A percentile compares a stretch with the other conserved stretches of the same genome.
These are phyloP conservation scores for Beauveria varroae DNA, from an alignment of 2,329 filamentous ascomycete genomes.

Conservation along the genomic window DNA sequence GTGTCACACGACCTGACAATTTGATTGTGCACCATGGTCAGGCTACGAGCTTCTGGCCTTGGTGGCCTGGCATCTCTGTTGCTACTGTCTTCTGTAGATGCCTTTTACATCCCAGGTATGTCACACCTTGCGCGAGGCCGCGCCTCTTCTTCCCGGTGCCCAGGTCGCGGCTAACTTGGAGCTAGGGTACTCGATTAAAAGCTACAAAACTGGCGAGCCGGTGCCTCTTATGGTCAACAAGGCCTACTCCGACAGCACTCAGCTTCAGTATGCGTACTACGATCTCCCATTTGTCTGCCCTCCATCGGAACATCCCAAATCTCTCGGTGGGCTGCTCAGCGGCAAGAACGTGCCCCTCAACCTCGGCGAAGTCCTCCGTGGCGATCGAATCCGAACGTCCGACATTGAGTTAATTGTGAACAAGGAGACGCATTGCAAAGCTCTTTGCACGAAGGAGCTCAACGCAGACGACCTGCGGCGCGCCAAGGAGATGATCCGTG, in stretches of 20 bases:
- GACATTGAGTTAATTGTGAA: constrained; percentile 77
- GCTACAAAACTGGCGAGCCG: constrained; percentile 66
- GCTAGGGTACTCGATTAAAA: constrained; percentile 72
- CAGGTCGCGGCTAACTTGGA: neutral
- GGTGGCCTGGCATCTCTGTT: constrained; percentile 37
- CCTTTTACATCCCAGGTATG: constrained; percentile 81
- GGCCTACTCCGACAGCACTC: constrained; percentile 80
- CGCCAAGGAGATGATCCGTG: constrained; percentile 63
- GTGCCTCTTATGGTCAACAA: constrained; percentile 89
- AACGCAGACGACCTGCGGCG: constrained; percentile 56
- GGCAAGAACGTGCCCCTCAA: constrained; percentile 76
- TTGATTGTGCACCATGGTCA: constrained; percentile 15
- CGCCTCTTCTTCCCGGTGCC: neutral
- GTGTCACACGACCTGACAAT: constrained; percentile 9
- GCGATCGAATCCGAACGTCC: constrained; percentile 76
- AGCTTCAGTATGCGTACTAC: constrained; percentile 87
- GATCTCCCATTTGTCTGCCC: constrained; percentile 84
- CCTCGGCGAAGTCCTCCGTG: constrained; percentile 77
- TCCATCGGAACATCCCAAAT: constrained; percentile 58
- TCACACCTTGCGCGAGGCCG: neutral
- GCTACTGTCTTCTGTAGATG: constrained; percentile 33
- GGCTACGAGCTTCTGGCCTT: constrained; percentile 30
- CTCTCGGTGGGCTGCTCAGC: constrained; percentile 61
- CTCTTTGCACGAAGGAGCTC: constrained; percentile 64
- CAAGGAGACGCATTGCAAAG: constrained; percentile 63